Conservation (phyloP, 345 rosid genomes). For the Ricinus communis region DNA sequence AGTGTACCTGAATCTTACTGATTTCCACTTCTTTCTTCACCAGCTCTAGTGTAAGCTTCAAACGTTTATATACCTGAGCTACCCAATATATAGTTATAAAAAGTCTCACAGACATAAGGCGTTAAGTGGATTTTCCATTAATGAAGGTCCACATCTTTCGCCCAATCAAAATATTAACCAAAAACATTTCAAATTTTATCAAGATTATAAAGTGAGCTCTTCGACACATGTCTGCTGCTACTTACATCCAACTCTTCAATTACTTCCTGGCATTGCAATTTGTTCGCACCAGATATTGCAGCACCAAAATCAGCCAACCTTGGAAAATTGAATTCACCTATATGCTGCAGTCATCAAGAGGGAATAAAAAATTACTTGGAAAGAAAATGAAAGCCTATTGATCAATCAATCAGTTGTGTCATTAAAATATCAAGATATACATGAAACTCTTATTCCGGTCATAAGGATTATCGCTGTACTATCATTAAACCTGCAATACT, state of each 20-base stretch:
- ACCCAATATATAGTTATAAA: not conserved
- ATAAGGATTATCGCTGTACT: not conserved
- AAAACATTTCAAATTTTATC: constrained; percentile 9
- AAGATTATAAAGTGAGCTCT: constrained; percentile 5
- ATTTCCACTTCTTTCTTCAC: constrained; percentile 98
- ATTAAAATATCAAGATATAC: not conserved
- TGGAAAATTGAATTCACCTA: constrained; percentile 88
- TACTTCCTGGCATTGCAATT: constrained; percentile 77
- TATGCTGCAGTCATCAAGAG: constrained; percentile 60
- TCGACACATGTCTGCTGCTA: constrained; percentile 8
- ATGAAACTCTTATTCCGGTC: not conserved
- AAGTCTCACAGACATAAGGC: not conserved
- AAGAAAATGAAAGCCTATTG: not conserved
- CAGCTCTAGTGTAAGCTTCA: constrained; percentile 77
- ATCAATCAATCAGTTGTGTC: not conserved
- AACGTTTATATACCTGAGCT: constrained; percentile 79
- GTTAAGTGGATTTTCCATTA: not conserved
- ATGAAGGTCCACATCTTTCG: not conserved
- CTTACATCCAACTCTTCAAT: constrained; percentile 99
- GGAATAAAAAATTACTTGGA: not conserved
- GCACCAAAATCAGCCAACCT: constrained; percentile 99
- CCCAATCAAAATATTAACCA: not conserved
- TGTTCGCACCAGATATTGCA: constrained; percentile 93
- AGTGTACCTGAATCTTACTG: constrained; percentile 87
- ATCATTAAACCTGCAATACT: not conserved